These are phyloP conservation scores for Oxytropis ochrocephala DNA, from an alignment of 306 rosid genomes.

Conservation along the genomic window DNA sequence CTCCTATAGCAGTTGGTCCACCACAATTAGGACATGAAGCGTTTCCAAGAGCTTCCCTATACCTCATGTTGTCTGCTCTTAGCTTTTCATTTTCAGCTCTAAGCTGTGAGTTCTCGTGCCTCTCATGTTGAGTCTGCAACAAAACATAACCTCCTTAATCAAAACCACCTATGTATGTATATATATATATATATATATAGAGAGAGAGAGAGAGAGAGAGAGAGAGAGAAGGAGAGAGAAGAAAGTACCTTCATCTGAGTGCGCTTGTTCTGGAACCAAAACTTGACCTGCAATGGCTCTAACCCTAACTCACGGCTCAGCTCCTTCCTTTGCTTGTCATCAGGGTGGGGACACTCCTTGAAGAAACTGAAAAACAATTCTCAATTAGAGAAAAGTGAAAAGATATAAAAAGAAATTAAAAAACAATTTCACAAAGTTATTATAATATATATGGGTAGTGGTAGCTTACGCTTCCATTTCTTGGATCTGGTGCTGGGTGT, in stretches of 20 bases:
- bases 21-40: slow-evolving; percentile 98
- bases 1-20: slow-evolving; percentile 94
- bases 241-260: slow-evolving; percentile 96
- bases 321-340: slow-evolving; percentile 97
- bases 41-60: slow-evolving; percentile 86
- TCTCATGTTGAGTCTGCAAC: slow-evolving; percentile 78
- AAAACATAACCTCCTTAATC: neutral
- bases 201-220: neutral
- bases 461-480: slow-evolving; percentile 99
- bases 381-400: neutral
- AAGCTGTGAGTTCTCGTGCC: slow-evolving; percentile 75
- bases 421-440: neutral
- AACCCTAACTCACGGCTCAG: slow-evolving; percentile 81
- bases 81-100: slow-evolving; percentile 85
- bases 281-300: slow-evolving; percentile 91
- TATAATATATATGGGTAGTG: neutral
- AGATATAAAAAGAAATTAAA: neutral
- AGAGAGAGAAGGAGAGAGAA: neutral
- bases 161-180: neutral
- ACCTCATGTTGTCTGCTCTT: slow-evolving; percentile 87
- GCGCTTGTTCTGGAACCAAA: slow-evolving; percentile 98
- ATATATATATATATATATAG: too few species aligned
- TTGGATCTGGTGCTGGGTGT: slow-evolving; percentile 97
- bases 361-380: slow-evolving; percentile 46
- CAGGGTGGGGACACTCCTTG: slow-evolving; percentile 99